A percentile compares a stretch with the other conserved stretches of the same genome.
Evolutionary conservation across 768 basidiomycete genomes (phyloP).

Genomic region (Saitozyma podzolica): DNA sequence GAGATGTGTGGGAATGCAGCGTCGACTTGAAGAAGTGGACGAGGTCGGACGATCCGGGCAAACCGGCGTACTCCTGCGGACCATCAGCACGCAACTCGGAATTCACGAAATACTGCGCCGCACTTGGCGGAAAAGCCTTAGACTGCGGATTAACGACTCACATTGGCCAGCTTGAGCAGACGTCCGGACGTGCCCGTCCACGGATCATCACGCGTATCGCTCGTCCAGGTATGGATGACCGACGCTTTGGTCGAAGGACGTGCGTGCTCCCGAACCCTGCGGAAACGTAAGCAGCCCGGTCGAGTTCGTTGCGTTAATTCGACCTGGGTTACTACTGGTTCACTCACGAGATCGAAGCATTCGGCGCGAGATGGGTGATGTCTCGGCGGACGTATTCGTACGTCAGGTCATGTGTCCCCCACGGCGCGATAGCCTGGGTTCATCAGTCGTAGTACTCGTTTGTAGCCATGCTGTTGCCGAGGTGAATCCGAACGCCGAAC

Average conservation of each 20-base stretch:
- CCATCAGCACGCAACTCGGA: conserved; percentile 2
- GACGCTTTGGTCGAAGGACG: conserved; percentile 80
- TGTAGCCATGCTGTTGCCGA: no score
- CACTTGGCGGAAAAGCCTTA: no score
- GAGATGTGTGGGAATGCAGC: conserved; percentile 65
- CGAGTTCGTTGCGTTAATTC: no score
- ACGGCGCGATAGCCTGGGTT: conserved; percentile 39
- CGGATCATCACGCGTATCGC: conserved; percentile 73
- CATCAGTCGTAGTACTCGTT: no score
- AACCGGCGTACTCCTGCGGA: conserved; percentile 64
- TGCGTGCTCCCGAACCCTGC: conserved; percentile 79
- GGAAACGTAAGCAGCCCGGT: conserved; percentile 1
- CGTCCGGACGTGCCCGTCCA: conserved; percentile 66
- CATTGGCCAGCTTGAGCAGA: conserved; percentile 63
- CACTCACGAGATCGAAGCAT: conserved; percentile 76
- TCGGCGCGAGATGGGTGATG: conserved; percentile 67
- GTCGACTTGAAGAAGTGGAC: conserved; percentile 74
- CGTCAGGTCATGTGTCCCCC: conserved; percentile 68
- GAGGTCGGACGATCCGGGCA: conserved; percentile 65
- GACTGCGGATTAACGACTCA: conserved; percentile 9
- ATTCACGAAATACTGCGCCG: not conserved
- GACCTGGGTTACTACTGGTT: not conserved
- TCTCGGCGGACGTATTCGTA: conserved; percentile 82
- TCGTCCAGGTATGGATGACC: conserved; percentile 70
- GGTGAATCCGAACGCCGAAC: conserved; percentile 6